A percentile compares a stretch with the other conserved stretches of the same genome.
Evolutionary conservation across 2,329 filamentous ascomycete genomes (phyloP).

Genomic region (Colletotrichum destructivum): DNA sequence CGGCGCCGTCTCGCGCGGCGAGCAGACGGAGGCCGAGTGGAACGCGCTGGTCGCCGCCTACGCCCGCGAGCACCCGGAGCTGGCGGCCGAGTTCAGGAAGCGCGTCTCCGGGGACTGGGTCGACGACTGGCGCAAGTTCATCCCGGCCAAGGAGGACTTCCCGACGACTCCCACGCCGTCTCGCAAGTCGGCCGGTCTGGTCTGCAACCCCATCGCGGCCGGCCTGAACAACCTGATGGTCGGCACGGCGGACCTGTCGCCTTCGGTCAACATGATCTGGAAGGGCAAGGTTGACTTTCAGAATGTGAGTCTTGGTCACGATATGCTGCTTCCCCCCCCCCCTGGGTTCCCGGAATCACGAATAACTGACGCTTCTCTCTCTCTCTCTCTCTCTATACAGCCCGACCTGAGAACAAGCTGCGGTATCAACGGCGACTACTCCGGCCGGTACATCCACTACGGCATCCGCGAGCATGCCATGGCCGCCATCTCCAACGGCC

Average conservation of each 20-base stretch:
- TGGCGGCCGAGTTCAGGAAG: slow-evolving; percentile 63
- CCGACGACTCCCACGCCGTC: slow-evolving; percentile 64
- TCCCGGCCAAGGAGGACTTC: slow-evolving; percentile 61
- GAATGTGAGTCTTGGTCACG: slow-evolving; percentile 41
- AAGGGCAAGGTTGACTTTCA: slow-evolving; percentile 67
- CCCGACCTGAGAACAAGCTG: slow-evolving; percentile 57
- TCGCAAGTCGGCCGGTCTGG: slow-evolving; percentile 63
- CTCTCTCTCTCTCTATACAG: not conserved
- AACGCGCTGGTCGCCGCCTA: slow-evolving; percentile 59
- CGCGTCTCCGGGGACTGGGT: slow-evolving; percentile 64
- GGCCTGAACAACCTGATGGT: slow-evolving; percentile 65
- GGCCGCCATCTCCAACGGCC: slow-evolving; percentile 70
- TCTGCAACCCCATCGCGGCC: slow-evolving; percentile 67
- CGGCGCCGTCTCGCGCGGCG: slow-evolving; percentile 59
- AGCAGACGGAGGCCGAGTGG: slow-evolving; percentile 64
- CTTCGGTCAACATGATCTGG: slow-evolving; percentile 71
- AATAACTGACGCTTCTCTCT: too few species aligned
- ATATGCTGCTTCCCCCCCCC: too few species aligned
- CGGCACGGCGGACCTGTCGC: slow-evolving; percentile 67
- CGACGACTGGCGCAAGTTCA: slow-evolving; percentile 63
- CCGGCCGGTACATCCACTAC: slow-evolving; percentile 72
- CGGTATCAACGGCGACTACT: slow-evolving; percentile 68
- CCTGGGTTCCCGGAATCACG: too few species aligned
- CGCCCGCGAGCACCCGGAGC: slow-evolving; percentile 61
- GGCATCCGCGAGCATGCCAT: slow-evolving; percentile 76